Evolutionary conservation across 2,329 filamentous ascomycete species (phyloP), one percentile per base, ranked within the genome.

Genomic region (Pleurostoma richardsiae): DNA sequence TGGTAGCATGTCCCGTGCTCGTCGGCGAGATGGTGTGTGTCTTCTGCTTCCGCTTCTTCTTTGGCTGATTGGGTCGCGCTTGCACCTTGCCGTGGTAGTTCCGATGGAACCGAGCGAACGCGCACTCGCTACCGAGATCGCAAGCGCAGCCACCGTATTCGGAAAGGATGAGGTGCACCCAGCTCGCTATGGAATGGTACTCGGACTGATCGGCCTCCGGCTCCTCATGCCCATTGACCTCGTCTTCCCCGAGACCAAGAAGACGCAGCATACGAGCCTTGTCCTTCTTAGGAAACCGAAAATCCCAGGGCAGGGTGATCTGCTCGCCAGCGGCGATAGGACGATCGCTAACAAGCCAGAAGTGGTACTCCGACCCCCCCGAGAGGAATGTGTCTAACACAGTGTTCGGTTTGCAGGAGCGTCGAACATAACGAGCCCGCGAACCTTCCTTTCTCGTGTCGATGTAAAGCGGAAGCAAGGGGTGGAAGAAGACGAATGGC

Each of bases 341-440:
- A 45, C 86, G 80, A 56, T 88, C 88, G 56, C 90, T 90, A 49
- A 96, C 82, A 52, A 96, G 85, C 80, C 92, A 96, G 64, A 97
- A 96, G 61, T 94, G 89, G 60, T 92, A 95, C 54, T 92, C 85
- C 1, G 83, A 84, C 4, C 79, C 77, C 41, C 83, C 84, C 2
- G 88, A 88, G 42, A 96, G 80, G 54, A 90, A 88, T 0, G 91
- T 95, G 61, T 94, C 91, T 57, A 97, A 74, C 30, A 80, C 78
- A n/a, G 94, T 82, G 59, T 97, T 99, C 2, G 94, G 89, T 51
- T 81, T 83, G 70, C 94, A 99, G 58, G 94, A 97, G 54, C 92
- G 82, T 47, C 94, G 83, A n/a, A 95, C 83, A 61, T 94, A 96
- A 40, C 94, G 87, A 48, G 94, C 83, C 33, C 83, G 72, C 4